Conservation (phyloP, 1,284 basidiomycete species). For the Apiotrichum brassicae region DNA sequence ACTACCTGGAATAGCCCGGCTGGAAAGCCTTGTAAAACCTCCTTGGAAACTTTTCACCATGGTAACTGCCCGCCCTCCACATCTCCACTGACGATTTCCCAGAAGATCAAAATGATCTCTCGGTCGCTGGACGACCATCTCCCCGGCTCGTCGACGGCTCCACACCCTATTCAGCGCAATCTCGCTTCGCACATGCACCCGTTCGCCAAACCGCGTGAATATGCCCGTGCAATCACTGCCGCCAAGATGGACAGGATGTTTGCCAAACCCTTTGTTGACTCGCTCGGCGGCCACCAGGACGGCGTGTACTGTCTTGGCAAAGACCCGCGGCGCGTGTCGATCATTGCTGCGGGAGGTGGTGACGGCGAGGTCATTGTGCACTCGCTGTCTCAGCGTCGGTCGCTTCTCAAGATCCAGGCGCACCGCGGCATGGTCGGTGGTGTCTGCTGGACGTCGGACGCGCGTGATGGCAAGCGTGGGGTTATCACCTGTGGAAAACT, state of each 20-base stretch:
- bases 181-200: slow-evolving; percentile 91
- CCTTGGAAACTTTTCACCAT: not conserved
- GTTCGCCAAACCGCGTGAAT: slow-evolving; percentile 85
- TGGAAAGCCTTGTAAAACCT: not conserved
- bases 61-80: not conserved
- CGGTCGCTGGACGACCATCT: slow-evolving; percentile 48
- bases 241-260: slow-evolving; percentile 97
- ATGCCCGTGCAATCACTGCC: slow-evolving; percentile 87
- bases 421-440: slow-evolving; percentile 92
- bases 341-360: slow-evolving; percentile 89
- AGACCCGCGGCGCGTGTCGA: slow-evolving; percentile 68
- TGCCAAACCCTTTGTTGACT: slow-evolving; percentile 88
- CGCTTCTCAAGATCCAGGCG: slow-evolving; percentile 65
- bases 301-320: slow-evolving; percentile 83
- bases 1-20: not conserved
- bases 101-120: slow-evolving; percentile 49
- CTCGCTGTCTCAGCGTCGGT: slow-evolving; percentile 65
- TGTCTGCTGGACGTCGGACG: slow-evolving; percentile 44
- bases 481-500: slow-evolving; percentile 80
- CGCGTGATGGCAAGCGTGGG: slow-evolving; percentile 54
- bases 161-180: slow-evolving; percentile 74
- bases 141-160: slow-evolving; percentile 45
- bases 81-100: not conserved
- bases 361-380: slow-evolving; percentile 93
- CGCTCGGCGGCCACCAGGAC: slow-evolving; percentile 88